phyloP scores from a whole-genome alignment of 1,284 basidiomycete genomes.

The Leccinum fallax region DNA sequence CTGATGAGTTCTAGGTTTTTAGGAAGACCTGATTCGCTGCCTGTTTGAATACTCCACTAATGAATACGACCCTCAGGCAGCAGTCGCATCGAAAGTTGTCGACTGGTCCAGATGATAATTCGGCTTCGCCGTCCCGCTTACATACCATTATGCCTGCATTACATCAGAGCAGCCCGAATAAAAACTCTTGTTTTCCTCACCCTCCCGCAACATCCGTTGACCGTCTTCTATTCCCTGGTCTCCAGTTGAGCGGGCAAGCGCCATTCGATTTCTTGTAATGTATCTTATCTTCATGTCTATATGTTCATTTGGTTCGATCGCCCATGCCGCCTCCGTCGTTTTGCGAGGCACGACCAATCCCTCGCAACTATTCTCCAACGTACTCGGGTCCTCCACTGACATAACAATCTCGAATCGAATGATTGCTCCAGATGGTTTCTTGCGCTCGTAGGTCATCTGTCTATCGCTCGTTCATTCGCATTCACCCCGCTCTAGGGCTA shows the following conservation, averaged over 20 bases:
- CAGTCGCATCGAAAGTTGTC: background rate
- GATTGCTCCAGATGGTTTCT: background rate
- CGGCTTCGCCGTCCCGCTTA: background rate
- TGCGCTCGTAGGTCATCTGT: background rate
- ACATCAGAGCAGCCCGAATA: background rate
- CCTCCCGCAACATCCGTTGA: background rate
- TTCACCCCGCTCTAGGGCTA: background rate
- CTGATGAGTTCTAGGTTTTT: background rate
- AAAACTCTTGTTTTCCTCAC: background rate
- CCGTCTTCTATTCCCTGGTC: background rate
- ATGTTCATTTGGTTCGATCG: background rate
- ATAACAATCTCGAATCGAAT: background rate
- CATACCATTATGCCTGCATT: background rate
- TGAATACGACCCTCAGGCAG: background rate
- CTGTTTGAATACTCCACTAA: background rate
- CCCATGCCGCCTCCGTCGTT: background rate
- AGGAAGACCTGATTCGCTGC: background rate
- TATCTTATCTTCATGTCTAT: background rate
- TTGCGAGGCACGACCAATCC: background rate
- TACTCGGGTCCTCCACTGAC: background rate
- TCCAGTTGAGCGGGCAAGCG: background rate
- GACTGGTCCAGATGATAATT: background rate
- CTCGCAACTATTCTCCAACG: background rate
- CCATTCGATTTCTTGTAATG: background rate
- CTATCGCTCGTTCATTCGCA: background rate